Base-by-base conservation (phyloP, 2,329 filamentous ascomycete genomes). In the Fusarium irregulare region DNA sequence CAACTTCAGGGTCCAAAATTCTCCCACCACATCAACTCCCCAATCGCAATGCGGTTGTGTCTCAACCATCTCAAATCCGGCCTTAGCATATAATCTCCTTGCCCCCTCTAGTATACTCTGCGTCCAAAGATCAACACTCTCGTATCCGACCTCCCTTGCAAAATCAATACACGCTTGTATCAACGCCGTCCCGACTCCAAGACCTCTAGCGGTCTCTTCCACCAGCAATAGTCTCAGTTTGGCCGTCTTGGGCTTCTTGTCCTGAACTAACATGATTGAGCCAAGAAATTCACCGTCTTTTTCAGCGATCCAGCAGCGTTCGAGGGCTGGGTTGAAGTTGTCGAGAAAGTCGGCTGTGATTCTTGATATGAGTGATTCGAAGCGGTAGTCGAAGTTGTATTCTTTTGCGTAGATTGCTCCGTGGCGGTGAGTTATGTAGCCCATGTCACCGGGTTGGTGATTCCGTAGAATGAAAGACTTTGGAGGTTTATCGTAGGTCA, bases 241-340 rank as follows among this genome's bases (percentile, higher is more conserved):
- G 13, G 60, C 42, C 1, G 60, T 63, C 16, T 64, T 48, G 0
- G 49, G 58, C 18, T 64, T 64, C 12, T 63, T 48, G 7, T 64
- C 60, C 0, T 23, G 42, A 0, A 64, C 58, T 11, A 64, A 1
- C 58, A 64, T 63, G 10, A 64, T 37, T 0, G 42, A 63, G 12
- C 60, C 60, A 7, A 64, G 59, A 1, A 63, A 64, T 11, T 3
- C 6, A 1, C 34, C 42, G 3, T 56, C 14, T 0, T 27, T 64
- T 6, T 64, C 60, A 3, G 58, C 58, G 1, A 64, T 32, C 60
- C 58, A 64, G 16, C 60, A 64, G 4, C 34, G 48, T 14, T 64
- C 60, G 0, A 42, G 3, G 6, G 11, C 14, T 14, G 58, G 48
- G 0, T 56, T 42, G 2, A 37, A 40, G 4, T 64, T 64, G 25